Evolutionary conservation across 2,329 filamentous ascomycete genomes (phyloP).

Genomic region (Phialemonium atrogriseum): DNA sequence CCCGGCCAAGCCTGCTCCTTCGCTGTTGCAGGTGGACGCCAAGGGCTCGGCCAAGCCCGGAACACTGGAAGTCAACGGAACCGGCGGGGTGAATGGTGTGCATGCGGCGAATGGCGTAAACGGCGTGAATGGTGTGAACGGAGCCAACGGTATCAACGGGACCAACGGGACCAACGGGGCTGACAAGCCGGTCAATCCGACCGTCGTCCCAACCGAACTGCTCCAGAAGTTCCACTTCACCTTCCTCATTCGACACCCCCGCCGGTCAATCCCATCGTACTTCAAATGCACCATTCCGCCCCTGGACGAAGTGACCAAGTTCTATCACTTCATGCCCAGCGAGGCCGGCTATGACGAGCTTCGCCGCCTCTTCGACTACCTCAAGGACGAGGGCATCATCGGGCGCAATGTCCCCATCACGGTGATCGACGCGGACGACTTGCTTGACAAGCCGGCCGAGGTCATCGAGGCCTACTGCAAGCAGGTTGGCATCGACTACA

Average conservation of each 20-base stretch:
- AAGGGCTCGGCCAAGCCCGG: slow-evolving; percentile 13
- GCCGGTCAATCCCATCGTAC: slow-evolving; percentile 84
- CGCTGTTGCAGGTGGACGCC: slow-evolving; percentile 54
- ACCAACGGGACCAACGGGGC: slow-evolving; percentile 16
- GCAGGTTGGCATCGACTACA: slow-evolving; percentile 70
- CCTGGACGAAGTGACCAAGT: slow-evolving; percentile 72
- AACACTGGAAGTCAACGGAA: slow-evolving; percentile 3
- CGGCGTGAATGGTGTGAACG: too few species aligned
- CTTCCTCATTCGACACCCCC: slow-evolving; percentile 95
- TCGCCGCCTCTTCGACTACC: slow-evolving; percentile 77
- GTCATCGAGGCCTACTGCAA: slow-evolving; percentile 75
- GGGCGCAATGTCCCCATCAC: slow-evolving; percentile 61
- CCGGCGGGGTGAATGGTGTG: slow-evolving; percentile 12
- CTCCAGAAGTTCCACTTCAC: slow-evolving; percentile 84
- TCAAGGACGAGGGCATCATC: slow-evolving; percentile 60
- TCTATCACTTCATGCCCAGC: slow-evolving; percentile 74
- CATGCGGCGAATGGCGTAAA: slow-evolving; percentile 13
- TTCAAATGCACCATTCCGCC: slow-evolving; percentile 91
- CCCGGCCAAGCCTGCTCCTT: slow-evolving; percentile 65
- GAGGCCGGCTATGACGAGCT: slow-evolving; percentile 91
- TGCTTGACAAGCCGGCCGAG: slow-evolving; percentile 74
- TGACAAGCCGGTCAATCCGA: slow-evolving; percentile 67
- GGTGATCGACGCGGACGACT: slow-evolving; percentile 86
- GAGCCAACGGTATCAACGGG: slow-evolving; percentile 19
- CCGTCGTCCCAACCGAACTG: slow-evolving; percentile 66